Evolutionary conservation across 2,329 filamentous ascomycete species (phyloP), one percentile per base, ranked within the genome.

Genomic region (Furcasterigmium furcatum): DNA sequence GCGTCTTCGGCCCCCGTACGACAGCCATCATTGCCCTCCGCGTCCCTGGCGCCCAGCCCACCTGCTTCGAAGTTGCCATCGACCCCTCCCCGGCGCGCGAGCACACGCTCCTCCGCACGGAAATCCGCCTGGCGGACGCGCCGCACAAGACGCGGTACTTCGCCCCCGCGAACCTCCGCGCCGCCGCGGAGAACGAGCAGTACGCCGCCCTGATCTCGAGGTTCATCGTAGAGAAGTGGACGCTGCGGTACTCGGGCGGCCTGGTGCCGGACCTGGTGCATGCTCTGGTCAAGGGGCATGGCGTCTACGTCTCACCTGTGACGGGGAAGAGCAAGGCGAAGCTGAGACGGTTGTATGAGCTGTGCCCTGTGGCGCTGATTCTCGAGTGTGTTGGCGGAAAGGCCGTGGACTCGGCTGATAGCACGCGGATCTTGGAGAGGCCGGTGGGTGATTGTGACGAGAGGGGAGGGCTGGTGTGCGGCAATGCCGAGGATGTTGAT

Each of bases 211-310:
- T 84, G 0, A 62, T 84, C 5, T 61, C 63, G 20, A 58, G 65
- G 5, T 83, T 73, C 48, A 73, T 84, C 8, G 39, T 49, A n/a
- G 58, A 73, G 34, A 71, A 70, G 53, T 84, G 82, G 56, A 83
- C 80, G 1, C 64, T 85, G 30, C 66, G 81, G 3, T 85, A 84
- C 53, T 73, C 71, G 16, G 81, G 81, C 0, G 81, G 81, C 0
- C 59, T 85, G 4, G 80, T 85, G 4, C 81, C 81, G 0, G 81
- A 85, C 45, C 63, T 84, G 0, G 73, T 77, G 12, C 81, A 84
- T 47, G 71, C 74, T 4, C 62, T 85, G 8, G 72, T 77, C 48
- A 84, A 84, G 59, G 78, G 79, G 0, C 79, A 84, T 44, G 81
- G 81, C 2, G 58, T 85, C 1, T 85, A 84, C 53, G 55, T 83